phyloP scores from a whole-genome alignment of 352 stramenopile species.

The Pythium guiyangense region DNA sequence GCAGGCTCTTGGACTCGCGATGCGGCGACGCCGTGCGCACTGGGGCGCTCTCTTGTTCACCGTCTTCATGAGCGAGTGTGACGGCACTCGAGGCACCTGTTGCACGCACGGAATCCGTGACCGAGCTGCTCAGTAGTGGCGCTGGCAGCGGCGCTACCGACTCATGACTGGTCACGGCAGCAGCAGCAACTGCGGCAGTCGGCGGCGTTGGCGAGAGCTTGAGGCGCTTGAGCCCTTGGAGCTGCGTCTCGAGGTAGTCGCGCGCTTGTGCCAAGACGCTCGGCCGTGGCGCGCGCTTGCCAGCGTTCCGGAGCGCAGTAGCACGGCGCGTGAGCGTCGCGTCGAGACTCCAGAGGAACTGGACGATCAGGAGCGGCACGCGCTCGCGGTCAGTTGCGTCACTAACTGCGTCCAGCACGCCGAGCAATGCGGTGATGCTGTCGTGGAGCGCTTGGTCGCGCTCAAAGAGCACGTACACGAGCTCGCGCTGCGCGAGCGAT shows the following conservation, averaged over 20 bases:
- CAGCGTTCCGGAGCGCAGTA: slow-evolving; percentile 1
- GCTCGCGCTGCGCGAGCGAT: slow-evolving; percentile 33
- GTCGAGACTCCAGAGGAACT: slow-evolving; percentile 11
- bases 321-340: not conserved
- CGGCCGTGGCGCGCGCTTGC: slow-evolving; percentile 4
- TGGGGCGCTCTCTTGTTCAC: not conserved
- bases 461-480: slow-evolving; percentile 67
- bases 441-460: slow-evolving; percentile 31
- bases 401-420: not conserved
- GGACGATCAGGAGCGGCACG: slow-evolving; percentile 3
- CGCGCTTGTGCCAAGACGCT: slow-evolving; percentile 10
- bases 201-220: slow-evolving; percentile 2
- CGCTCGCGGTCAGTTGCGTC: slow-evolving; percentile 5
- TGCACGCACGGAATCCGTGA: no score
- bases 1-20: slow-evolving; percentile 1
- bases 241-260: slow-evolving; percentile 8
- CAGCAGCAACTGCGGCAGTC: not conserved
- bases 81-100: no score
- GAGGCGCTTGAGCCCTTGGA: slow-evolving; percentile 7
- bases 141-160: not conserved
- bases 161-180: not conserved
- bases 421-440: slow-evolving; percentile 27
- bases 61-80: no score
- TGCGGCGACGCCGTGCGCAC: not conserved
- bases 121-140: no score